Base-by-base conservation (phyloP, 306 rosid genomes). In the Prunus kanzakura region DNA sequence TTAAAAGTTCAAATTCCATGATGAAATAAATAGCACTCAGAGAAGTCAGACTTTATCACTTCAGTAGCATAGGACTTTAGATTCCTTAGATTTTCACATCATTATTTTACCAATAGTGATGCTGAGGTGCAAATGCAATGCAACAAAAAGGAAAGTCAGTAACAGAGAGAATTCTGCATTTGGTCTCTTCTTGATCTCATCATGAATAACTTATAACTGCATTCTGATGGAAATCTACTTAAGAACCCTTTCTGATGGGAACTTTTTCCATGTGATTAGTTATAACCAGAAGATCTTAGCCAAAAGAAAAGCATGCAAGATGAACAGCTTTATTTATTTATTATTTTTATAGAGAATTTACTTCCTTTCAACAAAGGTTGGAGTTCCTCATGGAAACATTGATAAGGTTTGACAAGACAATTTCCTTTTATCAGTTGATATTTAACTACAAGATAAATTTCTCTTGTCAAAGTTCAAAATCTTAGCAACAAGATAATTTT, bases 1-100 rank as follows among this genome's bases (percentile, higher is more conserved):
- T 35, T 12, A 57, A 41, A 7, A 10, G 15, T 22, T 57, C 11
- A 57, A 41, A 15, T 19, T 38, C 29, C 8, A 3, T 23, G 57
- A 58, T 45, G 77, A 25, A 56, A 72, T 60, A 55, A 56, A 72
- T 45, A 55, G 23, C 64, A 55, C 51, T 55, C n/a, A 11, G 25
- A 55, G 43, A 62, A 54, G 22, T 55, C 35, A 20, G 54, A 72
- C 64, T 30, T 70, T n/a, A 54, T 38, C 25, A 62, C 43, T 41
- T 29, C 67, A 30, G 45, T 30, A 30, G 45, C 22, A 30, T 63
- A 3, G 19, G 9, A 19, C 68, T 73, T 49, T 3, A 73, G 58
- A 73, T 29, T 61, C 78, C 60, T 61, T 30, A 46, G 60, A 29
- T 6, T 61, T 62, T 30, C 38, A 61, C 49, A 63, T 9, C 22